Conservation (phyloP, 306 rosid genomes). For the Canavalia gladiata region DNA sequence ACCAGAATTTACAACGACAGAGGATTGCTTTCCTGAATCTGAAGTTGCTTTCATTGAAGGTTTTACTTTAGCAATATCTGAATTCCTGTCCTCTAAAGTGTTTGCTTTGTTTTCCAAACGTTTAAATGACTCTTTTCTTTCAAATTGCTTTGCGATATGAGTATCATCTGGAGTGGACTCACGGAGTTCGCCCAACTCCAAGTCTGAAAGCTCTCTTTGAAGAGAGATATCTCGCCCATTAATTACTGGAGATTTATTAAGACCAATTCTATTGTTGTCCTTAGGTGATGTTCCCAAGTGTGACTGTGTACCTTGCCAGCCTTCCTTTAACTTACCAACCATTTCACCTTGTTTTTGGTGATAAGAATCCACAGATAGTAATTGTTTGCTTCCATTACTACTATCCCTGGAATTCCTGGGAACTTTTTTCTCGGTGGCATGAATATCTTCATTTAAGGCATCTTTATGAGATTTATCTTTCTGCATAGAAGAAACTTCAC, state of each 20-base stretch:
- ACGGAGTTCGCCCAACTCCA: constrained; percentile 96
- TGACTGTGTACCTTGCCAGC: constrained; percentile 55
- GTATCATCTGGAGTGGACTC: constrained; percentile 81
- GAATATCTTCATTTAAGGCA: constrained; percentile 61
- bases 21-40: constrained; percentile 68
- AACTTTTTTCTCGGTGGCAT: constrained; percentile 62
- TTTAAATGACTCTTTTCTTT: constrained; percentile 76
- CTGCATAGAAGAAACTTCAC: constrained; percentile 55
- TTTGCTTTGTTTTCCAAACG: constrained; percentile 63
- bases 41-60: constrained; percentile 59
- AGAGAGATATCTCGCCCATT: constrained; percentile 76
- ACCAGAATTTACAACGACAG: constrained; percentile 61
- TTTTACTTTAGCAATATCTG: constrained; percentile 68
- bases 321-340: constrained; percentile 70
- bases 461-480: constrained; percentile 68
- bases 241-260: constrained; percentile 63
- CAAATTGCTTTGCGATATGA: constrained; percentile 71
- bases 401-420: constrained; percentile 71
- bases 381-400: constrained; percentile 64
- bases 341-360: constrained; percentile 68
- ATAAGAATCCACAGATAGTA: constrained; percentile 60
- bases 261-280: constrained; percentile 59
- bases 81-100: constrained; percentile 66
- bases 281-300: constrained; percentile 65
- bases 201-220: constrained; percentile 91